These are phyloP conservation scores for Hanseniaspora meyeri DNA, from an alignment of 805 yeast genomes.

Conservation along the genomic window DNA sequence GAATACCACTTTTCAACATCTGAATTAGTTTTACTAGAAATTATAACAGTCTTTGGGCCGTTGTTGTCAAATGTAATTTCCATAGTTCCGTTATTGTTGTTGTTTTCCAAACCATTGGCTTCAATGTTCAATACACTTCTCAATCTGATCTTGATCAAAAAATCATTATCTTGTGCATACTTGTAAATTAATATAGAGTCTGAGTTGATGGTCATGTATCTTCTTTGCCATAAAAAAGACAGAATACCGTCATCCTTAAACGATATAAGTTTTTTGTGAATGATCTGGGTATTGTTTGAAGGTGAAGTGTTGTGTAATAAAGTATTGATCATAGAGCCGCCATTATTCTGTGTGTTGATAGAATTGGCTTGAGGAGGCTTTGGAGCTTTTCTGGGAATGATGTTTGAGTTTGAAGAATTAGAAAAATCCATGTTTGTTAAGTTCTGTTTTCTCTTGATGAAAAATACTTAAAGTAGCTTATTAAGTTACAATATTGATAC, in stretches of 20 bases:
- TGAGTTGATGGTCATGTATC: conserved; percentile 55
- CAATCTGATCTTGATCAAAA: conserved; percentile 40
- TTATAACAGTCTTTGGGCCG: conserved; percentile 4
- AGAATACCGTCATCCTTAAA: conserved; percentile 86
- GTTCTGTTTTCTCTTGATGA: no score
- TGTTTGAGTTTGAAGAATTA: not conserved
- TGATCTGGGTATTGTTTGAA: not conserved
- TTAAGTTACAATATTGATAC: not conserved
- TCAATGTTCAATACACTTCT: conserved; percentile 51
- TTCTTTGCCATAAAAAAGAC: conserved; percentile 84
- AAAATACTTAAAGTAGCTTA: no score
- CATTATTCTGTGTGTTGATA: not conserved
- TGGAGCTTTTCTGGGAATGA: conserved; percentile 11
- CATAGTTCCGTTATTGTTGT: not conserved
- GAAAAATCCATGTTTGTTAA: conserved; percentile 3
- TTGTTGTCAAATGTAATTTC: conserved; percentile 8
- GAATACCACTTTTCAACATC: conserved; percentile 5
- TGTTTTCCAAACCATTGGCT: conserved; percentile 39
- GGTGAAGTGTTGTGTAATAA: not conserved
- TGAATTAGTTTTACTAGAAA: not conserved
- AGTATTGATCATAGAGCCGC: not conserved
- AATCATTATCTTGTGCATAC: conserved; percentile 46
- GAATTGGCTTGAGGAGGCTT: conserved; percentile 5
- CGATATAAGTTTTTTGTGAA: conserved; percentile 39
- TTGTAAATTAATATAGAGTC: conserved; percentile 59